Evolutionary conservation across 2,329 filamentous ascomycete species (phyloP), one percentile per base, ranked within the genome.

Genomic region (Exophiala sp.): DNA sequence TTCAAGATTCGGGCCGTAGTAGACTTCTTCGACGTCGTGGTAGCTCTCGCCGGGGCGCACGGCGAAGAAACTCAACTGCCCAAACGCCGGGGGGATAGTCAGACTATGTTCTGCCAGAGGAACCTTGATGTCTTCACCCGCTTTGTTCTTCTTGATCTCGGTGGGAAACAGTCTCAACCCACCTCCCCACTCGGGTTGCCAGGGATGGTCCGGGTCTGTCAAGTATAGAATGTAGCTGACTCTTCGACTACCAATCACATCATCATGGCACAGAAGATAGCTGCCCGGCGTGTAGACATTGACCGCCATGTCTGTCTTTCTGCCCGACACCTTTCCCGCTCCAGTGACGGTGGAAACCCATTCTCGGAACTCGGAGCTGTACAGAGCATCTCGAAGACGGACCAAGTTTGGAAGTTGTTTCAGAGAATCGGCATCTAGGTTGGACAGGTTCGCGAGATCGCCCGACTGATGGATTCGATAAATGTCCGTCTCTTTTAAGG

Each of bases 381-480:
- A 98, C 60, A 98, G 75, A 39, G 90, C 88, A 71, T 98, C 89
- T 68, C 93, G 86, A n/a, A 98, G 80, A 53, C 82, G 80, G 37
- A 96, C 80, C n/a, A 98, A 76, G 10, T 88, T 95, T 0, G 93
- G 93, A 11, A 98, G 75, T 65, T 88, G 89, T 55, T 85, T 79
- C 47, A 97, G 78, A 5, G 90, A 89, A 6, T 83, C 82, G 65
- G 94, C 84, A 55, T 95, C 88, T 37, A 98, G 80, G 19, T 93
- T 93, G 69, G 96, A 91, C 51, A 98, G 81, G 70, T 98, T 98
- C 40, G 93, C 93, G 27, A 98, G 79, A 67, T 98, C 93, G 58
- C 93, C 93, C 3, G 91, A 97, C 74, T 98, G 93, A 77, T 96
- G 90, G 65, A 98, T 97, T 71, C 94, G 95, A 79, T 98, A 98